These are phyloP conservation scores for Termitomyces bulborhizus DNA, from an alignment of 768 basidiomycete species.

Conservation along the genomic window DNA sequence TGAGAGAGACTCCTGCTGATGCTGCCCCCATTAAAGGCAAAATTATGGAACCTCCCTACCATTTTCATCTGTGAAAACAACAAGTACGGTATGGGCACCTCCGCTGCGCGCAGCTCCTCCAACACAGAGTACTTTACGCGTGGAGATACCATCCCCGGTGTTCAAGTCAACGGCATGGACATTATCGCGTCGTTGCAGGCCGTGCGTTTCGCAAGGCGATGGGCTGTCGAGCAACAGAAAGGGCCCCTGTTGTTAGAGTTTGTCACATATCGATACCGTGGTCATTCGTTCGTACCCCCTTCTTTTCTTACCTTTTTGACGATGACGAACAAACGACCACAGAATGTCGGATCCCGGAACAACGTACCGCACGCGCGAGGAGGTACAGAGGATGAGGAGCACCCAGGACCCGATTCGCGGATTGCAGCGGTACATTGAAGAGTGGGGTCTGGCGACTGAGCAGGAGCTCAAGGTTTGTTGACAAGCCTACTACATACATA, in stretches of 20 bases:
- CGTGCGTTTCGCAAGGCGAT: slow-evolving; percentile 80
- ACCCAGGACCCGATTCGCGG: slow-evolving; percentile 96
- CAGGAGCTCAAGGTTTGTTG: too few relatives aligned
- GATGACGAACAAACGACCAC: background rate
- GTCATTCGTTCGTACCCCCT: slow-evolving; percentile 74
- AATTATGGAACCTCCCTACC: slow-evolving; percentile 91
- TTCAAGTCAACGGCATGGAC: slow-evolving; percentile 99
- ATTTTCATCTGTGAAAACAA: slow-evolving; percentile 99
- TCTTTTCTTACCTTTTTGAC: background rate
- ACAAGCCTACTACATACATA: too few relatives aligned
- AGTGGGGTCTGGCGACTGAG: too few relatives aligned
- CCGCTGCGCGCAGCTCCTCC: slow-evolving; percentile 85
- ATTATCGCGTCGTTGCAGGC: slow-evolving; percentile 87
- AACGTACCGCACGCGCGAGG: slow-evolving; percentile 97
- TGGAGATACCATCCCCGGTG: slow-evolving; percentile 94
- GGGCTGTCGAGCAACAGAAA: slow-evolving; percentile 76
- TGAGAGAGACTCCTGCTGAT: too few relatives aligned
- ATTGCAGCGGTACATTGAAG: slow-evolving; percentile 86
- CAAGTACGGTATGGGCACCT: slow-evolving; percentile 99
- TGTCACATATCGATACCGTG: slow-evolving; percentile 97
- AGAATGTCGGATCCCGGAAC: slow-evolving; percentile 99
- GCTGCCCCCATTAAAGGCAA: slow-evolving; percentile 47
- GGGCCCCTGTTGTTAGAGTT: slow-evolving; percentile 94
- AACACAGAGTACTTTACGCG: slow-evolving; percentile 97
- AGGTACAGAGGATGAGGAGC: slow-evolving; percentile 94